Evolutionary conservation across 345 rosid species (phyloP), one percentile per base, ranked within the genome.

Genomic region (Psidium guajava): DNA sequence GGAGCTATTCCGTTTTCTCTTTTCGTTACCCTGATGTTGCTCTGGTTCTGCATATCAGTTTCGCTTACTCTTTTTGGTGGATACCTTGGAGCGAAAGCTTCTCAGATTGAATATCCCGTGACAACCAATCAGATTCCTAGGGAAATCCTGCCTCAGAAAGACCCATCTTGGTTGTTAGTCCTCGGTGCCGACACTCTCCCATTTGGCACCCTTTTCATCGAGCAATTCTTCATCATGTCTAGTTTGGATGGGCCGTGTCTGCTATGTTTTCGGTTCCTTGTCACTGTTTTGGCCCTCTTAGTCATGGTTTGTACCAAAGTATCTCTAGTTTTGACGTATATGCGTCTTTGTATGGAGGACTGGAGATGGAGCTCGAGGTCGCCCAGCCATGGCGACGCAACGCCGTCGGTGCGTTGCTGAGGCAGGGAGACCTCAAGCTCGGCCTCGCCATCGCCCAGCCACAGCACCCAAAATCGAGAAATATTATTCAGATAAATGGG

Each of bases 401-500:
- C 42, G 3, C 42, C 5, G 42, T 40, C 42, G 5, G 3, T 40
- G 42, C 42, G 5, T 40, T 5, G 42, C 42, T 4, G 3, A 5
- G 42, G 42, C 42, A 3, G 42, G 42, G 42, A 3, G 42, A 40
- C 42, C 42, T 40, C 5, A 5, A 40, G 42, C 42, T 40, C 42
- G 42, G 42, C 42, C 42, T 40, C 42, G 42, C 42, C 42, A 40
- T 40, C 42, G 42, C 42, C 42, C 42, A 40, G 42, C 42, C 42
- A 40, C 3, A 5, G 42, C 42, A 40, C 83, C 11, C 85, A 87
- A 87, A 89, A 87, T 93, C 4, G 86, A 61, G 85, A 56, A 54
- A 25, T 77, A 55, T 25, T 58, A 88, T 40, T 89, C 90, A 2
- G 93, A 91, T 3, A 86, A 82, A 16, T 91, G 95, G 95, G 86